Evolutionary conservation across 345 rosid genomes (phyloP).

Genomic region (Conringia planisiliqua): DNA sequence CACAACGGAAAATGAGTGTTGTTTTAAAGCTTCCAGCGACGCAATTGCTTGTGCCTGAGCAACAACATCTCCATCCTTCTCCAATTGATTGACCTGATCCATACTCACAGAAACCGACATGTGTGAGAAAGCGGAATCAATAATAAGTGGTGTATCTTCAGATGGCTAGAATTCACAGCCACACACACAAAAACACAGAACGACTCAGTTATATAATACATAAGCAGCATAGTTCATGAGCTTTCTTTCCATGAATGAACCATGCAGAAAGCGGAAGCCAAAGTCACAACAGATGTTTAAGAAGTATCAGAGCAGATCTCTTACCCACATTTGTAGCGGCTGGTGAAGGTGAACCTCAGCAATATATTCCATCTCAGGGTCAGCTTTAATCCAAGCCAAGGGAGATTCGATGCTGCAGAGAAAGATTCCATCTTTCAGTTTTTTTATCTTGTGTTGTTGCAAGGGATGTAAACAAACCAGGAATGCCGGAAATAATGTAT

Average conservation of each 20-base stretch:
- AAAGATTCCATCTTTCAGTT: slow-evolving; percentile 13
- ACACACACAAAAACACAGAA: not conserved
- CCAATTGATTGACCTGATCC: slow-evolving; percentile 80
- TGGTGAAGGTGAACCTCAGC: slow-evolving; percentile 95
- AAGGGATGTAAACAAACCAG: slow-evolving; percentile 24
- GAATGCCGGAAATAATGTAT: not conserved
- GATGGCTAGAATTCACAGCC: not conserved
- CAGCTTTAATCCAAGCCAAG: slow-evolving; percentile 91
- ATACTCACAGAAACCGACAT: slow-evolving; percentile 22
- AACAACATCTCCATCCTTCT: slow-evolving; percentile 96
- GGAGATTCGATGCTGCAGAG: slow-evolving; percentile 88
- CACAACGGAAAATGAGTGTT: slow-evolving; percentile 69
- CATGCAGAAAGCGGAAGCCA: slow-evolving; percentile 12
- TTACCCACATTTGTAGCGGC: slow-evolving; percentile 99
- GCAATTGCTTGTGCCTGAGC: slow-evolving; percentile 90
- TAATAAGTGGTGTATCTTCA: slow-evolving; percentile 6
- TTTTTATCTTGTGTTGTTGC: slow-evolving; percentile 15
- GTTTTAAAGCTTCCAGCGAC: slow-evolving; percentile 68
- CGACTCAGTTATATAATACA: not conserved
- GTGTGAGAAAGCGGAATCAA: not conserved
- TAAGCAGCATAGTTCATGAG: slow-evolving; percentile 6
- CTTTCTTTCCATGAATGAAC: slow-evolving; percentile 19
- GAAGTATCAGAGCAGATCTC: slow-evolving; percentile 30
- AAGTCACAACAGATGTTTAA: slow-evolving; percentile 1
- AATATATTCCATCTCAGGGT: slow-evolving; percentile 98